Evolutionary conservation across 2,329 filamentous ascomycete genomes (phyloP), one percentile per base, ranked within the genome.

Genomic region (Stylonectria norvegica): DNA sequence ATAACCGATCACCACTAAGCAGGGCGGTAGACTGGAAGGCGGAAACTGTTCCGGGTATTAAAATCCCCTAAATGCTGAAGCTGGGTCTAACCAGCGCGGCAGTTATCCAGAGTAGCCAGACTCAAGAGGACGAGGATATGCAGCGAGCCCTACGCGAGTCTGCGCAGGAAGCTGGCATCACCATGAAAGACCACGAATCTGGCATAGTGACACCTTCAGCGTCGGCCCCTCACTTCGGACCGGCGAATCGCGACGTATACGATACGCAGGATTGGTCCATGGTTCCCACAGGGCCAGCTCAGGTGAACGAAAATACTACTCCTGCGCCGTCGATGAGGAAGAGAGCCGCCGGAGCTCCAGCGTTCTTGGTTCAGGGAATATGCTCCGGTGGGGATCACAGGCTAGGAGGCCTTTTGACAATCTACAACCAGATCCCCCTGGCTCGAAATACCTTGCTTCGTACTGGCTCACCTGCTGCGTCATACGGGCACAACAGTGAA

Each of bases 351-450:
- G 60, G 56, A 16, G 61, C 63, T 0, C 79, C 79, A 2, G 76
- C 73, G 2, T 78, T 83, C 46, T 60, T 84, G 15, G 42, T 69
- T 1, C 57, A 61, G 29, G 70, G 52, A 5, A 43, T 57, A 23
- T 58, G 60, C 15, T 56, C 62, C 4, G 47, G 53, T 1, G 58
- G 57, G 0, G 51, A 59, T 14, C 72, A 73, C 47, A 64, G 70
- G 11, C 56, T 83, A 1, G 77, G 73, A 2, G 72, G 70, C 0
- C 58, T 83, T 3, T 49, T 84, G 10, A 79, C 78, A 4, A 77
- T 83, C 6, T 67, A 78, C 27, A 75, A 82, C 51, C 67, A 75
- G 40, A 82, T 84, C 17, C 79, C 80, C 1, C 59, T 78, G 0
- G 70, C 70, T 1, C 71, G 79, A 37, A 81, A 82, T 48, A 62